Percentiles rank a stretch among this genome's conserved stretches.
Conservation (phyloP, 768 basidiomycete species). For the Suillus subalutaceus region DNA sequence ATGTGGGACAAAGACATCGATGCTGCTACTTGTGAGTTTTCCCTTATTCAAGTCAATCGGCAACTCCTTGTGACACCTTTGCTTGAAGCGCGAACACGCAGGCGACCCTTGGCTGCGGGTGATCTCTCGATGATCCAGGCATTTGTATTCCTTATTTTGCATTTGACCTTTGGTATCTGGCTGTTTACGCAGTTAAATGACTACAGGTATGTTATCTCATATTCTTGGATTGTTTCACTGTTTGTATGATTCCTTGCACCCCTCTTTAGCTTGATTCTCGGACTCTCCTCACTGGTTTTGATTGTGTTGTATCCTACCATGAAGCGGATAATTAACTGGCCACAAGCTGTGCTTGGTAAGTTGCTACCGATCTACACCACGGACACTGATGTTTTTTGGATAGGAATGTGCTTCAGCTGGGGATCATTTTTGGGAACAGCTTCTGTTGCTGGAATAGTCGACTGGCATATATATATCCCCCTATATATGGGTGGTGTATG, state of each 20-base stretch:
- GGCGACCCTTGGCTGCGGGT: background rate
- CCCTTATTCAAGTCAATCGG: background rate
- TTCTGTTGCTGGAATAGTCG: background rate
- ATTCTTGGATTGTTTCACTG: background rate
- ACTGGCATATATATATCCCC: background rate
- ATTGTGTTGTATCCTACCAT: constrained; percentile 27
- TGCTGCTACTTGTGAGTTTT: background rate
- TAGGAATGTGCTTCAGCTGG: constrained; percentile 3
- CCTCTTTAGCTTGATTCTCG: constrained; percentile 4
- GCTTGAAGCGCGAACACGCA: background rate
- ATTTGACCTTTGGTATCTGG: background rate
- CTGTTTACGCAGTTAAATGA: background rate
- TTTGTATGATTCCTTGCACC: background rate
- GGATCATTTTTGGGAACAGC: background rate
- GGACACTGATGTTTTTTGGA: background rate
- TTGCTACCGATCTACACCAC: constrained; percentile 8
- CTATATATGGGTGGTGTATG: background rate
- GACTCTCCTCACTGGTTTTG: background rate
- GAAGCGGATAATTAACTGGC: constrained; percentile 32
- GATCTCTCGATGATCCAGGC: background rate
- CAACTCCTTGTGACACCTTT: background rate
- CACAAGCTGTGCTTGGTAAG: constrained; percentile 33
- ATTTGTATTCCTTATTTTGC: background rate
- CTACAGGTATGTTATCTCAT: background rate
- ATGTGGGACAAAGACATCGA: constrained; percentile 3